A percentile compares a stretch with the other conserved stretches of the same genome.
These are phyloP conservation scores for Hortiboletus rubellus DNA, from an alignment of 1,284 basidiomycete genomes.

Conservation along the genomic window DNA sequence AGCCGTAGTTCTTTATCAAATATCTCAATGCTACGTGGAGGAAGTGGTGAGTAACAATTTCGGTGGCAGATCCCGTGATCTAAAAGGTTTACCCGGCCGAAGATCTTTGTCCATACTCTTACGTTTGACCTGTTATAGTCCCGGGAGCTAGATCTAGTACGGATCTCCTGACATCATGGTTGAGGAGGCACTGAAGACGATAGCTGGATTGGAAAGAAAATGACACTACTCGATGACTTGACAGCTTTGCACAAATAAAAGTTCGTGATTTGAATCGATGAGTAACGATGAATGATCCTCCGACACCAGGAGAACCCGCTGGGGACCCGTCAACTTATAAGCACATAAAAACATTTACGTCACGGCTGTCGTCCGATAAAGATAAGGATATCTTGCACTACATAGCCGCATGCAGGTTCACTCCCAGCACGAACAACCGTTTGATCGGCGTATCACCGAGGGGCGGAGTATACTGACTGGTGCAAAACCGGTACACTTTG, in stretches of 20 bases:
- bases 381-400: neutral
- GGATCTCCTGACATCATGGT: constrained; percentile 26
- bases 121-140: constrained; percentile 17
- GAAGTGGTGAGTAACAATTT: constrained; percentile 18
- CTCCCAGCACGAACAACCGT: neutral
- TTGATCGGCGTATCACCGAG: neutral
- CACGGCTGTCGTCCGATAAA: neutral
- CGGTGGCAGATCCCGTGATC: constrained; percentile 23
- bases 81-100: constrained; percentile 8
- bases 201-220: constrained; percentile 8
- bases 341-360: neutral
- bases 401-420: neutral
- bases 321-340: too few relatives aligned
- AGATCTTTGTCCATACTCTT: constrained; percentile 11
- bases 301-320: too few relatives aligned
- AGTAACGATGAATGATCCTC: neutral
- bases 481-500: neutral
- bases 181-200: constrained; percentile 24
- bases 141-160: constrained; percentile 23
- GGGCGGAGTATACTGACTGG: neutral
- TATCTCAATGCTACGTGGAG: constrained; percentile 2
- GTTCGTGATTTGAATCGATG: neutral
- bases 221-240: neutral
- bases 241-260: neutral
- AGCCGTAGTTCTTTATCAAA: constrained; percentile 23